Percentiles rank a stretch among this genome's conserved stretches.
These are phyloP conservation scores for Phytophthora pluvialis DNA, from an alignment of 352 stramenopile species.

Conservation along the genomic window DNA sequence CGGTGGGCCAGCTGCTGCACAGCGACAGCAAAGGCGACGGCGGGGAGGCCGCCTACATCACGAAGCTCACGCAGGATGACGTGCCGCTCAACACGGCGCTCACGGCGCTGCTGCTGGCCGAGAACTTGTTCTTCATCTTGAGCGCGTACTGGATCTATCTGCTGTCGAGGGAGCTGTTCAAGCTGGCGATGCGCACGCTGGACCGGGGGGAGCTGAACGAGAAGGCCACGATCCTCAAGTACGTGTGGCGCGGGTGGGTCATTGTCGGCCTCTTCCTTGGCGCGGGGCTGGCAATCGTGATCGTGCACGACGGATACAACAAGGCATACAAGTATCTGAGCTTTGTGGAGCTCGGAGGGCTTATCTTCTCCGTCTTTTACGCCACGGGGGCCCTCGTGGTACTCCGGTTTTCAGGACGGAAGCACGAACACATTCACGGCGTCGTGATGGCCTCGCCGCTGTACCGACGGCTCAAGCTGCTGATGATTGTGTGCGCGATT, in stretches of 20 bases:
- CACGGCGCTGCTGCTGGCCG: conserved; percentile 51
- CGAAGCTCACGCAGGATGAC: conserved; percentile 61
- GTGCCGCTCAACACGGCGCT: conserved; percentile 46
- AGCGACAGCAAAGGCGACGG: conserved; percentile 58
- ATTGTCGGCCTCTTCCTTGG: conserved; percentile 47
- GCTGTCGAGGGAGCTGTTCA: conserved; percentile 62
- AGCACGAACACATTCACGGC: conserved; percentile 76
- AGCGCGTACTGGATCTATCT: conserved; percentile 76
- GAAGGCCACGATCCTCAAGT: conserved; percentile 57
- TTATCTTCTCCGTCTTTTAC: conserved; percentile 63
- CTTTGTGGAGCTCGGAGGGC: conserved; percentile 50
- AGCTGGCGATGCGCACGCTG: conserved; percentile 62
- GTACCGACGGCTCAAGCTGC: conserved; percentile 69
- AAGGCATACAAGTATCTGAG: conserved; percentile 57
- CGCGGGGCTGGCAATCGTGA: conserved; percentile 44
- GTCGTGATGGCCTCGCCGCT: conserved; percentile 71
- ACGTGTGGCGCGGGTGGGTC: conserved; percentile 40
- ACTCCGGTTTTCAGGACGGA: conserved; percentile 53
- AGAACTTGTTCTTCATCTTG: conserved; percentile 73
- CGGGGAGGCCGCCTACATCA: conserved; percentile 63
- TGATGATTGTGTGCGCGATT: conserved; percentile 66
- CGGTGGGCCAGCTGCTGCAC: conserved; percentile 39
- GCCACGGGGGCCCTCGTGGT: conserved; percentile 46
- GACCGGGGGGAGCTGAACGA: conserved; percentile 58
- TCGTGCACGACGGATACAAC: conserved; percentile 61